Evolutionary conservation across 23 red algal species (phyloP).

Genomic region (Chondrus crispus): DNA sequence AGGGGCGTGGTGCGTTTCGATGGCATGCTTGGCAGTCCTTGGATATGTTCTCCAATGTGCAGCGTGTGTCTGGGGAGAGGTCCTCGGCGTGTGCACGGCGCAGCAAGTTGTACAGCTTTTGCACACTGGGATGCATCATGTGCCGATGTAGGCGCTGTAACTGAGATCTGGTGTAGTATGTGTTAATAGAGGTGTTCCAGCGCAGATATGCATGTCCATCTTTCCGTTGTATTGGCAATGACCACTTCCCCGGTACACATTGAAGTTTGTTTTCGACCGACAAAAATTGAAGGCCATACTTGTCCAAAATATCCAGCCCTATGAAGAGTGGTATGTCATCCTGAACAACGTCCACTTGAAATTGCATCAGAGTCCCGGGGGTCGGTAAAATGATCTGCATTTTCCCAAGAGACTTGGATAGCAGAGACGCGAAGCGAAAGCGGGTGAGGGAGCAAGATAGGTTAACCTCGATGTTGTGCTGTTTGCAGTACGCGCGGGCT

Average conservation of each 20-base stretch:
- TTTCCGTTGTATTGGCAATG: not conserved
- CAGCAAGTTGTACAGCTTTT: not conserved
- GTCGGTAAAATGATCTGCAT: not conserved
- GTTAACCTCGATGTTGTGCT: not conserved
- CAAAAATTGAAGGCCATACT: not conserved
- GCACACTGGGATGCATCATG: not conserved
- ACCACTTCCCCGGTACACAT: no score
- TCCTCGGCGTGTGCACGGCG: not conserved
- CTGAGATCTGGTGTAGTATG: not conserved
- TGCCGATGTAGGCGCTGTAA: not conserved
- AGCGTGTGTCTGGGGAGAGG: not conserved
- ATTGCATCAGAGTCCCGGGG: no score
- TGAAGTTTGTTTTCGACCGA: no score
- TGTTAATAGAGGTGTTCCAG: not conserved
- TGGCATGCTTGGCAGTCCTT: no score
- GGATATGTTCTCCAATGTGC: not conserved
- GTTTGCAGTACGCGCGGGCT: not conserved
- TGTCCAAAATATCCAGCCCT: constrained; percentile 23
- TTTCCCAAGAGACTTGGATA: not conserved
- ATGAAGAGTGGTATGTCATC: not conserved
- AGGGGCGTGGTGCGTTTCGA: no score
- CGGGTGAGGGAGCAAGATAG: not conserved
- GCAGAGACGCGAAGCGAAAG: not conserved
- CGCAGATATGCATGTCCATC: not conserved
- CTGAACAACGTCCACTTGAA: not conserved